These are phyloP conservation scores for Beta corolliflora DNA, from an alignment of 179 eudicot species.

Conservation along the genomic window DNA sequence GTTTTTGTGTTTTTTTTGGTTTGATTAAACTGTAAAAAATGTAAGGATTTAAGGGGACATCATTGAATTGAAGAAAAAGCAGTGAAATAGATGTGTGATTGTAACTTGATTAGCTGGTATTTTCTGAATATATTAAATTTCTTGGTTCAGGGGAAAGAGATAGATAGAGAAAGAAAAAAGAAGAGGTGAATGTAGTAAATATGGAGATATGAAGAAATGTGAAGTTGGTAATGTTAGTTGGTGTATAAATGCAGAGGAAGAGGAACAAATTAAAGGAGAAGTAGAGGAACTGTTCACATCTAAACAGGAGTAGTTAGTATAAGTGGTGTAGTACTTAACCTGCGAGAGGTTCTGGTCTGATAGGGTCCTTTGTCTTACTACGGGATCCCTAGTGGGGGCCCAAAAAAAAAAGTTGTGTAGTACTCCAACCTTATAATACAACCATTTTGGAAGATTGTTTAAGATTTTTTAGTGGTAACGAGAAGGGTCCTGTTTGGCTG, in stretches of 20 bases:
- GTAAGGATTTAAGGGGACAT: slow-evolving; percentile 34
- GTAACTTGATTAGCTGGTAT: neutral
- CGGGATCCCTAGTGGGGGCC: too few species aligned
- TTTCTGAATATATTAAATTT: neutral
- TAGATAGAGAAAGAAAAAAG: neutral
- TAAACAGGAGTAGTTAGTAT: too few species aligned
- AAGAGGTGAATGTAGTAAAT: slow-evolving; percentile 1
- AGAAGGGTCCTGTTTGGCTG: too few species aligned
- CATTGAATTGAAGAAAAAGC: slow-evolving; percentile 16
- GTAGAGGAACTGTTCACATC: neutral
- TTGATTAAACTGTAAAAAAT: neutral
- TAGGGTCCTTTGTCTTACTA: too few species aligned
- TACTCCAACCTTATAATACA: neutral
- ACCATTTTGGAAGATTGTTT: too few species aligned
- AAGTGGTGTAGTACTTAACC: too few species aligned
- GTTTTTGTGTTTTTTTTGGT: neutral
- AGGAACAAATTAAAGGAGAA: neutral
- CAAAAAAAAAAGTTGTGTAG: too few species aligned
- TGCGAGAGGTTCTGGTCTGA: too few species aligned
- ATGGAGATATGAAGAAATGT: slow-evolving; percentile 28
- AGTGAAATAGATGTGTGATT: too few species aligned
- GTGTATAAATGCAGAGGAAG: slow-evolving; percentile 31
- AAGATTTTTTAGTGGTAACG: too few species aligned
- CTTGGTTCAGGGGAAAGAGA: neutral
- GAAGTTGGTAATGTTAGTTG: slow-evolving; percentile 42